Evolutionary conservation across 2,329 filamentous ascomycete genomes (phyloP), one percentile per base, ranked within the genome.

Genomic region (Berkeleyomyces rouxiae): DNA sequence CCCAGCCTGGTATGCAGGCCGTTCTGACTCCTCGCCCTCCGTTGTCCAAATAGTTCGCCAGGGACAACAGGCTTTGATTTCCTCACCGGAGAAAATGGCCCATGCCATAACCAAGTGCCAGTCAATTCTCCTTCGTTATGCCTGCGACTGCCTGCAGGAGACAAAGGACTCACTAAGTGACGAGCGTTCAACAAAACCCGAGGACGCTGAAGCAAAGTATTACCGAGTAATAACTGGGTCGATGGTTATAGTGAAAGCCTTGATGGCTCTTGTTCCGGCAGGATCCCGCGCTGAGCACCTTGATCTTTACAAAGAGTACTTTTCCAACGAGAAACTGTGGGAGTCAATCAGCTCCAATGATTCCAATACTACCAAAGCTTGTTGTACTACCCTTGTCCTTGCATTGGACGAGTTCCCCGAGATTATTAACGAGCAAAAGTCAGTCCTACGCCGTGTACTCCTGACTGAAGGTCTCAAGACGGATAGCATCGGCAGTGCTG

Each of bases 151-250:
- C 4, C 81, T 93, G 49, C 82, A 85, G 61, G 93, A 99, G 72
- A 92, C 87, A 0, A 73, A 85, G 2, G 80, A 86, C 43, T 95
- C 89, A 0, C 76, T 99, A 43, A 97, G 91, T 70, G 93, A 99
- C 70, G 88, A 95, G 73, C 82, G 92, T 33, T 89, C 84, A 0
- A 88, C 90, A 3, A 93, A 83, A 64, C 75, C 82, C 7, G 92
- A 97, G 67, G 93, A 99, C 71, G 85, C 90, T 3, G 82, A 90
- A 67, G 82, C 87, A 16, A 96, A 96, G 68, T 93, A 95, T 74
- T 82, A 84, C 65, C 82, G 93, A 57, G 90, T 96, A 3, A 69
- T 83, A 2, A 77, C 76, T 7, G 77, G 76, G 6, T 79, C 79
- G 62, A 69, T 85, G 31, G 80, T 78, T 1, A 72, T 85, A 4